Conservation (phyloP, 495 filamentous ascomycete genomes). For the Rusavskia elegans region DNA sequence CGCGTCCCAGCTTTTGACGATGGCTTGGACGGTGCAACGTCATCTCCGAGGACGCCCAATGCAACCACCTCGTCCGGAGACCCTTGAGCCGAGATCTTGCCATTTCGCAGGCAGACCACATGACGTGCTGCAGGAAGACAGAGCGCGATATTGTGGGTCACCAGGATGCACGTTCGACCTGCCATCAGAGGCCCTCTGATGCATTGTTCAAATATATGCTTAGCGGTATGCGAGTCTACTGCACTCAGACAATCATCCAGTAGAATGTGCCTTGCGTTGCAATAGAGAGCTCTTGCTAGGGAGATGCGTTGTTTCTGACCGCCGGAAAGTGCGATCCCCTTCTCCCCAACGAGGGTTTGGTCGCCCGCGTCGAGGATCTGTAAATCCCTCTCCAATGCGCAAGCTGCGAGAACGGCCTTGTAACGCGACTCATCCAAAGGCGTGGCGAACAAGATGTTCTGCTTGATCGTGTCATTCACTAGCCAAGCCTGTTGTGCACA, state of each 20-base stretch:
- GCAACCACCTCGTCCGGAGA: constrained; percentile 58
- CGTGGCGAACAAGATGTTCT: constrained; percentile 89
- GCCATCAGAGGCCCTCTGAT: constrained; percentile 84
- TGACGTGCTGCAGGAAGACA: constrained; percentile 64
- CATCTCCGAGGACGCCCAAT: constrained; percentile 75
- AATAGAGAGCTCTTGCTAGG: constrained; percentile 84
- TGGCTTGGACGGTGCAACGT: constrained; percentile 56
- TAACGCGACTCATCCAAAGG: constrained; percentile 73
- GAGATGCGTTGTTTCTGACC: constrained; percentile 98
- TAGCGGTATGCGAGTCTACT: constrained; percentile 96
- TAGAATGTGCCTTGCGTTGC: constrained; percentile 74
- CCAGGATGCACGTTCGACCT: constrained; percentile 78
- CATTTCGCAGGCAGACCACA: constrained; percentile 78
- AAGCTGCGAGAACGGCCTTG: constrained; percentile 73
- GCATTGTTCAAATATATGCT: constrained; percentile 93
- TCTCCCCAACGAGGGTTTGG: constrained; percentile 89
- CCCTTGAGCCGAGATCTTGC: constrained; percentile 63
- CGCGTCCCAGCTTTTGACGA: constrained; percentile 48
- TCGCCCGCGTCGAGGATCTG: constrained; percentile 87
- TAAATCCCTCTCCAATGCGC: constrained; percentile 84
- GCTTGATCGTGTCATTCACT: constrained; percentile 87
- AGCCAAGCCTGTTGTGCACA: constrained; percentile 98
- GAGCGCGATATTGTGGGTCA: constrained; percentile 88
- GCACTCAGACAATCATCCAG: constrained; percentile 94
- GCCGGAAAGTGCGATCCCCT: constrained; percentile 91